Evolutionary conservation across 2,329 filamentous ascomycete species (phyloP), one percentile per base, ranked within the genome.

Genomic region (Clarireedia hainanense): DNA sequence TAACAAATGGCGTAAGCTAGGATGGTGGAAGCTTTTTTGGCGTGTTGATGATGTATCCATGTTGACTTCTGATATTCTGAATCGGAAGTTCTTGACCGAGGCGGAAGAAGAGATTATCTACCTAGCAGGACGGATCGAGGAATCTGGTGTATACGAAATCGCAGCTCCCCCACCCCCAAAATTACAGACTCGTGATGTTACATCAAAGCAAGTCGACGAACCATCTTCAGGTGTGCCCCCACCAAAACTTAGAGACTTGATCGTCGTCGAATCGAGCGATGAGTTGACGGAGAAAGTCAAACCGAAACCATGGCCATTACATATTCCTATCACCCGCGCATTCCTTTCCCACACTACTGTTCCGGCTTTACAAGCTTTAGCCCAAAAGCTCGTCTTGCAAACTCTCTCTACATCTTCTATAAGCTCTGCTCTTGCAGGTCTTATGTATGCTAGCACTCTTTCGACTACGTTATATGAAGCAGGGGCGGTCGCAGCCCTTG

Each of bases 21-120:
- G 84, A 15, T 97, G 92, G 91, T 96, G 90, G 87, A 95, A 95
- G 69, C 79, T 97, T 0, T 91, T 96, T 68, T 96, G 91, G 91
- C 84, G 90, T 20, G 91, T 94, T 24, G 92, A 97, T 67, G 92
- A 96, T 65, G 89, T 96, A 10, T 83, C 84, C 2, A 87, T 92
- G 79, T 84, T 96, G 54, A 85, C 88, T 2, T 82, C 84, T 1
- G 88, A 94, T 63, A 86, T 96, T 58, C 75, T 96, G 3, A 80
- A 81, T 58, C 84, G 85, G 60, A 78, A 81, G 6, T 97, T 95
- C 75, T 78, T 99, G 3, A 80, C 84, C 0, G 80, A 80, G 3
- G 86, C 91, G 0, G 91, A 96, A 70, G 85, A 85, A 63, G 85
- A 84, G 54, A 80, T 90, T n/a, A 85, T 96, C 47, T 95, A 86